Conservation (phyloP, 805 yeast genomes). For the Wickerhamiella kurtzmanii region DNA sequence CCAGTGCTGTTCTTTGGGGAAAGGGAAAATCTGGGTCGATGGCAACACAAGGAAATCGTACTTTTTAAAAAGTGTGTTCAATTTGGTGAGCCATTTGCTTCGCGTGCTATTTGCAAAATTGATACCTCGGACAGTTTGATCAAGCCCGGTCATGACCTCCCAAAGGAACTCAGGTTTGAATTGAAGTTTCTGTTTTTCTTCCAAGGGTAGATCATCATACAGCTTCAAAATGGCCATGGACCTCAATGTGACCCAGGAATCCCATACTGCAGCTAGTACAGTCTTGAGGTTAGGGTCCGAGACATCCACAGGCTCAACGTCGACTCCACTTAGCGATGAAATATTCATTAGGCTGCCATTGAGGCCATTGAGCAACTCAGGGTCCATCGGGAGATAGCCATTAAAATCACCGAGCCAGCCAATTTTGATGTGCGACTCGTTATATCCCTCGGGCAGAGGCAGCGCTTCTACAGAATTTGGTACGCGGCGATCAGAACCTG, state of each 20-base stretch:
- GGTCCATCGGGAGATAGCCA: background rate
- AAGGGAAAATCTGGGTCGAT: background rate
- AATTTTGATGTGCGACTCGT: background rate
- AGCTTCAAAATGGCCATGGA: background rate
- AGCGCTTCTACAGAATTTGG: background rate
- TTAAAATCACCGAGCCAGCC: background rate
- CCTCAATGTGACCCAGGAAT: background rate
- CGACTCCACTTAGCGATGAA: background rate
- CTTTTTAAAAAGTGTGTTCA: background rate
- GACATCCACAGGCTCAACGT: background rate
- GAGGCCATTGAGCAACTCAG: background rate
- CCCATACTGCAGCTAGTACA: background rate
- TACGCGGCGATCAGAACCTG: background rate
- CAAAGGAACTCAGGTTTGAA: background rate
- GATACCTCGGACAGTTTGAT: background rate
- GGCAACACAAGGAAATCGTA: conserved; percentile 1
- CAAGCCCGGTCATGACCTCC: background rate
- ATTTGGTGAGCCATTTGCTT: background rate
- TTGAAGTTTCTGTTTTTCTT: background rate
- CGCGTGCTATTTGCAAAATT: background rate
- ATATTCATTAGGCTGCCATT: background rate
- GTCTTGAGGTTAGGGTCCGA: background rate
- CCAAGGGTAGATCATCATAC: background rate
- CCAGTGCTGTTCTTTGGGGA: conserved; percentile 1
- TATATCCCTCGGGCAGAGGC: background rate